These are phyloP conservation scores for Trichoderma oligosporum DNA, from an alignment of 2,329 filamentous ascomycete species.

Conservation along the genomic window DNA sequence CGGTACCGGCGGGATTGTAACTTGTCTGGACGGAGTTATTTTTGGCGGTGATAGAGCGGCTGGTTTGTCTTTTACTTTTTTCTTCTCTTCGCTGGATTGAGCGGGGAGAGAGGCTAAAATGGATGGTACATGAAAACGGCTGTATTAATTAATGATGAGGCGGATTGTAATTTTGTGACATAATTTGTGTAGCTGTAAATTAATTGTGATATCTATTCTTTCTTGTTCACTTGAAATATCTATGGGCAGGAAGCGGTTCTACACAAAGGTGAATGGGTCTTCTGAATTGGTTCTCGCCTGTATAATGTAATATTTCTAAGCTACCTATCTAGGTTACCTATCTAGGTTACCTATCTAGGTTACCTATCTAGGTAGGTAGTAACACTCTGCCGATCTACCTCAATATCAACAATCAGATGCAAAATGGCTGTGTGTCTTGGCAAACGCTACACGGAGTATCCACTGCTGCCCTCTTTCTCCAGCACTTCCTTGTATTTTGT, in stretches of 20 bases:
- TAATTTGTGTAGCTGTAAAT: conserved; percentile 11
- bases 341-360: too few relatives aligned
- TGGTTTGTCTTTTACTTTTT: background rate
- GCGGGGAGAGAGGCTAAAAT: background rate
- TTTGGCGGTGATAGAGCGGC: conserved; percentile 8
- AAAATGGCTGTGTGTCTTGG: background rate
- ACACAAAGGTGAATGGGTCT: too few relatives aligned
- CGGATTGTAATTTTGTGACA: conserved; percentile 2
- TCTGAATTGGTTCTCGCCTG: too few relatives aligned
- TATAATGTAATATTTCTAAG: too few relatives aligned
- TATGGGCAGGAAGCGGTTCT: too few relatives aligned
- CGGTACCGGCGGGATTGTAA: conserved; percentile 8
- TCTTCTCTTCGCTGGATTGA: background rate
- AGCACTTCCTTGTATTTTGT: background rate
- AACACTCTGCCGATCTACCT: background rate
- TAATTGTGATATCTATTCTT: background rate
- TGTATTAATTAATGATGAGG: conserved; percentile 10
- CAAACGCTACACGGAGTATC: background rate
- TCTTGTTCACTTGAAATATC: background rate
- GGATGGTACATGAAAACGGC: conserved; percentile 10
- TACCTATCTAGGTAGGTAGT: too few relatives aligned
- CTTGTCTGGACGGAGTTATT: conserved; percentile 17
- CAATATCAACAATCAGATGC: background rate
- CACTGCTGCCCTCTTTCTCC: background rate
- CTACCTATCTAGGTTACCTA: too few relatives aligned